Evolutionary conservation across 1,284 basidiomycete species (phyloP), one percentile per base, ranked within the genome.

Genomic region (Singerocomus inundabilis): DNA sequence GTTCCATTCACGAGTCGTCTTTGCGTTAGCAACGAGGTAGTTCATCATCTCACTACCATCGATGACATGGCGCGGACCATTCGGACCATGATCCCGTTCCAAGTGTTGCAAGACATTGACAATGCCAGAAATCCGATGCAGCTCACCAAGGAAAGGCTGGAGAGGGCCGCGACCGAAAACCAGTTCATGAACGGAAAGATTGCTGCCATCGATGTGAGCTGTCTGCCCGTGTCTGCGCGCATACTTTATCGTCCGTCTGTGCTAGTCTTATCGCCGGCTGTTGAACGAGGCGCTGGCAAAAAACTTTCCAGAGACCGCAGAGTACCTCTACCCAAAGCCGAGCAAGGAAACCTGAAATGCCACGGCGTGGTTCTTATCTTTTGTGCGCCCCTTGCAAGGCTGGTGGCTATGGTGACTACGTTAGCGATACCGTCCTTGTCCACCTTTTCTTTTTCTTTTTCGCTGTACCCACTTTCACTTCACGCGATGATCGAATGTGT

Each of bases 141-240:
- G 58, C 73, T 90, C 53, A 91, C 89, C 11, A 80, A 81, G 53
- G 87, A 91, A 53, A 75, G 84, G 40, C 66, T 91, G 12, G 89
- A 92, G 66, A 77, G 88, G 44, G 80, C 88, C 1, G 85, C 88
- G 21, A 87, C 87, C 1, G 89, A 91, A 70, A 93, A 92, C 63
- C 88, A 91, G 66, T 91, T 90, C 60, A 89, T 91, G 80, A 90
- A 91, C 63, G 90, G 87, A n/a, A 91, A 91, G 62, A 84, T 92
- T 38, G 76, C 80, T 38, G 87, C 88, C 4, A 77, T 92, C 28
- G 76, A 81, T 46, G 88, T 90, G 57, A 60, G 78, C 70, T 34
- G 40, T 25, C 41, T 47, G 16, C 32, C 32, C n/a, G 43, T 41
- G 24, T 30, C 33, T 40, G 15, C 32, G 36, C 16, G 2, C 26